These are phyloP conservation scores for Pseudocercospora fijiensis DNA, from an alignment of 2,329 filamentous ascomycete genomes.

Conservation along the genomic window DNA sequence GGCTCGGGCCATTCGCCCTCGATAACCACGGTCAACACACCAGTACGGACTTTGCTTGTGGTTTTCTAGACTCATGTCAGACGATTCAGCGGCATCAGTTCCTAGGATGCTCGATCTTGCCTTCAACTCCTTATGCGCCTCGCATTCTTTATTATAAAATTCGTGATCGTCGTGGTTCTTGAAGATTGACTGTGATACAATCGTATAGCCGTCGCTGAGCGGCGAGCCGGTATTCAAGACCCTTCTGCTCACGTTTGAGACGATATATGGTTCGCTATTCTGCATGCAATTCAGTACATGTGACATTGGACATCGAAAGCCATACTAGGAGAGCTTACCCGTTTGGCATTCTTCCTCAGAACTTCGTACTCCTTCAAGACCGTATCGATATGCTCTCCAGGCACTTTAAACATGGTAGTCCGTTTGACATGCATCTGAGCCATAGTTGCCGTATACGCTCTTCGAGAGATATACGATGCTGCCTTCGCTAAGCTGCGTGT, in stretches of 20 bases:
- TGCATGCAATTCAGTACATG: conserved; percentile 35
- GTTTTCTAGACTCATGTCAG: conserved; percentile 24
- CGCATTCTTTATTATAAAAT: conserved; percentile 65
- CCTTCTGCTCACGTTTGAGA: conserved; percentile 41
- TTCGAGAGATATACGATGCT: not conserved
- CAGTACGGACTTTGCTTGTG: conserved; percentile 30
- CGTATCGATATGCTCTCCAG: conserved; percentile 47
- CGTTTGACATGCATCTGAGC: conserved; percentile 43
- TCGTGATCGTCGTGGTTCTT: conserved; percentile 64
- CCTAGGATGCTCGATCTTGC: conserved; percentile 9
- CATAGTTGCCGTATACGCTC: not conserved
- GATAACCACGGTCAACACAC: conserved; percentile 33
- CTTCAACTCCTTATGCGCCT: conserved; percentile 56
- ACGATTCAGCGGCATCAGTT: not conserved
- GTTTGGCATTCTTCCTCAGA: conserved; percentile 45
- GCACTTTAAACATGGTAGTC: conserved; percentile 56
- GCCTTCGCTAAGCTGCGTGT: not conserved
- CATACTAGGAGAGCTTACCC: conserved; percentile 35
- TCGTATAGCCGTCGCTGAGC: conserved; percentile 64
- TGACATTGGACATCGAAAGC: not conserved
- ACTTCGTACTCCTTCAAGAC: conserved; percentile 49
- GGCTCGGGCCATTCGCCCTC: conserved; percentile 35
- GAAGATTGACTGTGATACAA: conserved; percentile 65
- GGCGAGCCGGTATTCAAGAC: conserved; percentile 38
- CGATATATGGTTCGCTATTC: conserved; percentile 70